These are phyloP conservation scores for Citrullus amarus DNA, from an alignment of 306 rosid genomes.

Conservation along the genomic window DNA sequence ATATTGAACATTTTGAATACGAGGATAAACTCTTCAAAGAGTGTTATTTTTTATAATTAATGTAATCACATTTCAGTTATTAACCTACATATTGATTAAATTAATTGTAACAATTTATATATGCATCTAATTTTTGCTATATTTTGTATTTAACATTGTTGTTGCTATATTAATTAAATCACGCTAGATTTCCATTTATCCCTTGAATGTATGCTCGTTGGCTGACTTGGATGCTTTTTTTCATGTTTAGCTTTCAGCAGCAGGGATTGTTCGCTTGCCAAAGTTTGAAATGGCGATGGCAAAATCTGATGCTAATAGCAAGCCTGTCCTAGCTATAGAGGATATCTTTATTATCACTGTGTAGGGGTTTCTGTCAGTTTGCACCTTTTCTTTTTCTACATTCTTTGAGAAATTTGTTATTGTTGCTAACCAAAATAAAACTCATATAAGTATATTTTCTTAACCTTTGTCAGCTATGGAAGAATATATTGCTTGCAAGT, in stretches of 20 bases:
- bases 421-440: conserved; percentile 10
- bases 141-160: neutral
- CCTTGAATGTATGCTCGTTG: conserved; percentile 6
- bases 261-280: conserved; percentile 85
- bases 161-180: neutral
- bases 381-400: neutral
- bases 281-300: conserved; percentile 95
- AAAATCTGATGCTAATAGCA: conserved; percentile 77
- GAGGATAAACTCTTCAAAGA: neutral
- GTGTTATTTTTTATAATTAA: neutral
- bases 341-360: conserved; percentile 75
- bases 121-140: neutral
- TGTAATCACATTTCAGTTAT: neutral
- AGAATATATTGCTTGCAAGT: conserved; percentile 96
- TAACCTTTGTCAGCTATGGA: conserved; percentile 61
- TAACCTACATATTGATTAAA: neutral
- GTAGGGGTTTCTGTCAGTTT: conserved; percentile 38
- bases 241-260: conserved; percentile 74
- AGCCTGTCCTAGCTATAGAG: conserved; percentile 83
- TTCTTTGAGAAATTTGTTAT: neutral
- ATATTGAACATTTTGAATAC: neutral
- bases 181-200: neutral
- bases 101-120: neutral
- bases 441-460: conserved; percentile 1
- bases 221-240: conserved; percentile 25